Conservation (phyloP, 1,139 yeast genomes). For the Magnusiomyces ingens region DNA sequence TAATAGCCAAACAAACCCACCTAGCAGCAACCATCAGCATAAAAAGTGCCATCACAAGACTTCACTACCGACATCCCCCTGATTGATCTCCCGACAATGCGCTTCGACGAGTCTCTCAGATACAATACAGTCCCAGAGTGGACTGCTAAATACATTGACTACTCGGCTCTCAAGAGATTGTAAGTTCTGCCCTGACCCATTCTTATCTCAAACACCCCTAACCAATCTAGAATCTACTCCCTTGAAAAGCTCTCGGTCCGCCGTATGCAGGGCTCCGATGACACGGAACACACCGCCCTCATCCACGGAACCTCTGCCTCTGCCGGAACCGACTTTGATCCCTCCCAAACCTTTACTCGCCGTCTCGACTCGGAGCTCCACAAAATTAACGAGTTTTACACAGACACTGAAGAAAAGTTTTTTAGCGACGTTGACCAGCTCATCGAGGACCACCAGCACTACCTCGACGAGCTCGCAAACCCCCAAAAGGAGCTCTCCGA, state of each 20-base stretch:
- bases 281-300: conserved; percentile 34
- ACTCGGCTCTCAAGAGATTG: conserved; percentile 53
- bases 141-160: conserved; percentile 61
- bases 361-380: conserved; percentile 50
- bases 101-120: conserved; percentile 66
- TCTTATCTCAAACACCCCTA: conserved; percentile 10
- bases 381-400: conserved; percentile 53
- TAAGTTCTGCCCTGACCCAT: conserved; percentile 5
- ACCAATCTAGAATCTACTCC: conserved; percentile 38
- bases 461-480: conserved; percentile 26
- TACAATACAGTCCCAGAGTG: conserved; percentile 80
- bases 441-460: conserved; percentile 35
- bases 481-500: conserved; percentile 12
- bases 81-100: conserved; percentile 40
- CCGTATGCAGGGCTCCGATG: conserved; percentile 23
- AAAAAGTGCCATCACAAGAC: conserved; percentile 5
- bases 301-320: conserved; percentile 20
- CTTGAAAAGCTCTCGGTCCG: conserved; percentile 35
- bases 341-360: conserved; percentile 44
- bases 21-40: neutral
- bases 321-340: conserved; percentile 36
- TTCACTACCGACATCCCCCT: conserved; percentile 7
- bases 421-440: conserved; percentile 42
- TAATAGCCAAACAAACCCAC: conserved; percentile 4
- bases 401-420: conserved; percentile 43